These are phyloP conservation scores for Epichloe sp. DNA, from an alignment of 2,329 filamentous ascomycete genomes.

Conservation along the genomic window DNA sequence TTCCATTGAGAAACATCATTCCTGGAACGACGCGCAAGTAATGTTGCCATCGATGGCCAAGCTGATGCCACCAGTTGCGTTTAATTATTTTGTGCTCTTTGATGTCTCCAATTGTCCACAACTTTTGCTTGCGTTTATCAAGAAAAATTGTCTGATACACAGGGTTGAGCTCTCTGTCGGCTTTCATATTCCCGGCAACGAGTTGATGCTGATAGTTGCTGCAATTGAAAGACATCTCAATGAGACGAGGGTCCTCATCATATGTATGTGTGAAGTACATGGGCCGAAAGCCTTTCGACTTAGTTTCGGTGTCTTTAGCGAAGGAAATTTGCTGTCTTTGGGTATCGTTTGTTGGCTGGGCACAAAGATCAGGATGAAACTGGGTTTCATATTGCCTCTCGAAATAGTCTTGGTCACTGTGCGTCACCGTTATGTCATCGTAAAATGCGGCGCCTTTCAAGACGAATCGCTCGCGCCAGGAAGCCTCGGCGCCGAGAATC, in stretches of 20 bases:
- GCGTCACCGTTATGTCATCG: conserved; percentile 59
- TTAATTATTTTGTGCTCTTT: conserved; percentile 46
- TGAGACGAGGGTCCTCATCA: conserved; percentile 37
- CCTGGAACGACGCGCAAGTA: conserved; percentile 54
- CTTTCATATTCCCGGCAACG: conserved; percentile 22
- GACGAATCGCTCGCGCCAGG: conserved; percentile 49
- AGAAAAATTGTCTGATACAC: conserved; percentile 61
- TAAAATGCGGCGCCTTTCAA: conserved; percentile 58
- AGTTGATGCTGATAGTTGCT: conserved; percentile 67
- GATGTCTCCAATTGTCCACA: conserved; percentile 49
- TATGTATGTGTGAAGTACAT: conserved; percentile 57
- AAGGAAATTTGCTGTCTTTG: conserved; percentile 27
- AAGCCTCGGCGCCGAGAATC: conserved; percentile 43
- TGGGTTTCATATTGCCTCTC: conserved; percentile 53
- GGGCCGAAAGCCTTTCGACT: conserved; percentile 43
- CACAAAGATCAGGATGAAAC: conserved; percentile 38
- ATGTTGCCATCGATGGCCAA: conserved; percentile 51
- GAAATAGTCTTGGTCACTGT: conserved; percentile 53
- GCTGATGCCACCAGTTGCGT: conserved; percentile 55
- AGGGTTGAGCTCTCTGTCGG: conserved; percentile 32
- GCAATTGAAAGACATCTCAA: conserved; percentile 63
- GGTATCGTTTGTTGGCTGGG: conserved; percentile 28
- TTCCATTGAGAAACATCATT: conserved; percentile 60
- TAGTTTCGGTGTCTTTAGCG: conserved; percentile 30
- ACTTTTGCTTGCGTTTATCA: conserved; percentile 39